Percentiles rank a stretch among this genome's conserved stretches.
phyloP scores from a whole-genome alignment of 495 filamentous ascomycete species.

The Penicillium bovifimosum region DNA sequence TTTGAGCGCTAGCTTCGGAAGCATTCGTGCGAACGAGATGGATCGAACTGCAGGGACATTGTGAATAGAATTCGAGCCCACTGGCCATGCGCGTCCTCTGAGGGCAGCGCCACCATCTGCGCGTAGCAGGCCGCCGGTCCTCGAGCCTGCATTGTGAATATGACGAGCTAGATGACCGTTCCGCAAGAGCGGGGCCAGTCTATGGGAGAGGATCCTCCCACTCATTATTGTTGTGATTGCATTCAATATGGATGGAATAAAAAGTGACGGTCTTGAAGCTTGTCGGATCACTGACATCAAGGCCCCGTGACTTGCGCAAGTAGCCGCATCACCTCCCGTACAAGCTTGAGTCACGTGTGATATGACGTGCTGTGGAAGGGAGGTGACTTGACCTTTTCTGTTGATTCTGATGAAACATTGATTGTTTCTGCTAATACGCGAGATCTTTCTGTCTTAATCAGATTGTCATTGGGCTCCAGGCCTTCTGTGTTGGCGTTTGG shows the following conservation, averaged over 20 bases:
- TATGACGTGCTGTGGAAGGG: slow-evolving; percentile 36
- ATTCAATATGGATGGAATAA: slow-evolving; percentile 27
- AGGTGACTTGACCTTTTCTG: slow-evolving; percentile 15
- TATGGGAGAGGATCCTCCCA: slow-evolving; percentile 72
- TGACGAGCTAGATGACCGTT: slow-evolving; percentile 59
- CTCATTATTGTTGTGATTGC: slow-evolving; percentile 57
- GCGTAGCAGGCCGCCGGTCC: slow-evolving; percentile 64
- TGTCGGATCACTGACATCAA: slow-evolving; percentile 25
- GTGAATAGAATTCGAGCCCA: slow-evolving; percentile 70
- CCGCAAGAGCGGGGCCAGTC: slow-evolving; percentile 61
- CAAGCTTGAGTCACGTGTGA: slow-evolving; percentile 29
- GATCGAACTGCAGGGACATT: slow-evolving; percentile 72
- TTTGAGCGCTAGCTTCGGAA: slow-evolving; percentile 88
- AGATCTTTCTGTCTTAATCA: background rate
- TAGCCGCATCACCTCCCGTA: slow-evolving; percentile 36
- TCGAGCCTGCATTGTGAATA: slow-evolving; percentile 53
- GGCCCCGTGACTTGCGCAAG: slow-evolving; percentile 35
- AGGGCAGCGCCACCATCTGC: slow-evolving; percentile 56
- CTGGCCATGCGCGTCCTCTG: slow-evolving; percentile 64
- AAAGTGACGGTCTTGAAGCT: slow-evolving; percentile 20
- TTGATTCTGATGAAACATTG: slow-evolving; percentile 4
- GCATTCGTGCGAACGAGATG: slow-evolving; percentile 75
- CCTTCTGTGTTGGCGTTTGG: slow-evolving; percentile 3
- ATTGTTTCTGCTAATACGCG: background rate
- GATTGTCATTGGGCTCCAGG: background rate